Evolutionary conservation across 371 early-diverging fungal genomes (phyloP), one percentile per base, ranked within the genome.

Genomic region (Rhizopus arrhizus): DNA sequence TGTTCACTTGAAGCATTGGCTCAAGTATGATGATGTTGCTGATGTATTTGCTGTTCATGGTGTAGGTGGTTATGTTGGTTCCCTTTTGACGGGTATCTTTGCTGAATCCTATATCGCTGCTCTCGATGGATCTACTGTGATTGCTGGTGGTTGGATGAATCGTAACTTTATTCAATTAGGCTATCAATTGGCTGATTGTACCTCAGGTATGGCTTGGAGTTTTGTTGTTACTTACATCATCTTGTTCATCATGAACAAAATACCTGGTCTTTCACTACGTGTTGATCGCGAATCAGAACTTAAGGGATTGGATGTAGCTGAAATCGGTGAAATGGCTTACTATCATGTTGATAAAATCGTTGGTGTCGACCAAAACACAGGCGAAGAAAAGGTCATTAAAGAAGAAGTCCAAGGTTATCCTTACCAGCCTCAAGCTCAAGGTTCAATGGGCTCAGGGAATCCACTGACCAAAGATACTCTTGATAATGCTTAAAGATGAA

Each of bases 1-100:
- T 29, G 85, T 86, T 34, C 84, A 87, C 31, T 67, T 93, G 57
- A 95, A 95, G 85, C 84, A 85, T 53, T 70, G 74, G 54, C 78
- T 94, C 63, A 85, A 91, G 53, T 95, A 86, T 71, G 96, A 97
- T 69, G 97, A 96, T 77, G 89, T 89, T 15, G 81, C 89, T 35
- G 94, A 93, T 62, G 92, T 91, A 16, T 94, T 94, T 80, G 91
- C 89, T 28, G 88, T 92, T 31, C 93, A 93, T 62, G 95, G 94
- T 56, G 82, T 95, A 22, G 95, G 95, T 54, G 97, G 96, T 36
- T 67, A 93, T 49, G 79, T 64, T 49, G 97, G 97, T 8, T 89
- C 87, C 64, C 53, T 95, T 28, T 70, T 95, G 41, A 95, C 96
- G 0, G 97, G 95, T 61, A 62, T 97, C 22, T 96, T 97, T 81